Evolutionary conservation across 169 alveolate species (phyloP), one percentile per base, ranked within the genome.

Genomic region (Miamiensis avidus): DNA sequence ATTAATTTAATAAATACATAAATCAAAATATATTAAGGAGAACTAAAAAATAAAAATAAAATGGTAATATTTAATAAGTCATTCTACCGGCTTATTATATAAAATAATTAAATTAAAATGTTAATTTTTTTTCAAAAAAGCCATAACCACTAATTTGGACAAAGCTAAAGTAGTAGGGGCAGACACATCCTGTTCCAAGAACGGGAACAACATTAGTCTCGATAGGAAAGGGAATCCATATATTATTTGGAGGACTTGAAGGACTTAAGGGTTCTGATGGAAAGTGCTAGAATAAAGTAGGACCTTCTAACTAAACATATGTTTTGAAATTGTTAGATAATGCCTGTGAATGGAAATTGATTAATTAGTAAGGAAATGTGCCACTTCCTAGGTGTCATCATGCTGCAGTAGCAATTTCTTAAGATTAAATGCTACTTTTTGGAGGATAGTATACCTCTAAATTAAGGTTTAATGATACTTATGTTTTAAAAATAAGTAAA

Each of bases 341-440:
- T 90, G 91, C 92, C 89, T 89, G 82, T 64, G 93, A 91, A 11
- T 92, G 94, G 95, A 87, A 83, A 64, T 78, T 81, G 78, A 33
- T 89, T 74, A 75, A 86, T 29, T 89, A 93, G 64, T 84, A 69
- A 84, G 96, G 95, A 25, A 94, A 91, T 33, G 83, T 86, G 25
- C 98, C 98, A 29, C 34, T 89, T 27, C 96, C 97, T 0, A 91
- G 98, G 87, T 89, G 97, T 30, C 91, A 96, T 79, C 98, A 96
- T 84, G 88, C 96, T 16, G 96, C 98, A 26, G 88, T 94, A 49
- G 95, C 95, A 0, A 91, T 94, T 1, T 82, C 93, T 11, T 82
- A 84, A 28, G 95, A 93, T 64, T 88, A 85, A 83, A 89, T 96
- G 86, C 89, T 94, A 79, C 76, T 96, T 27, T 96, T 96, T 88